Base-by-base conservation (phyloP, 495 filamentous ascomycete genomes). In the Hypoxylon lienhwacheense region DNA sequence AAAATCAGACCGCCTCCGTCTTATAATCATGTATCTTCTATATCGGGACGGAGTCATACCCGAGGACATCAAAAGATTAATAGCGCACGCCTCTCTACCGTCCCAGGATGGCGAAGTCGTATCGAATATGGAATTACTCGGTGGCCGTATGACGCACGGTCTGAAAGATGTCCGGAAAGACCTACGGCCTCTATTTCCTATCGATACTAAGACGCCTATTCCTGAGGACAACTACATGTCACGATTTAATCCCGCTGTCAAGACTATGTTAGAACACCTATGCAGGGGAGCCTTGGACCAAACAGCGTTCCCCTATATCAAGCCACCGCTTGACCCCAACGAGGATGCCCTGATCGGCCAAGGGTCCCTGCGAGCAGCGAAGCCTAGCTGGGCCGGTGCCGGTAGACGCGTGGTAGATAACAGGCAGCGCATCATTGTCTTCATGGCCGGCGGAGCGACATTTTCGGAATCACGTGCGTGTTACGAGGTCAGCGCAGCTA, bases 371-470 rank as follows among this genome's bases (percentile, higher is more conserved):
- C 89, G 88, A 54, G 89, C 90, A 20, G 81, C 80, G 15, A 95
- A 95, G 59, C 93, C 93, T 5, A 93, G 91, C 7, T 98, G 93
- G 93, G 93, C 93, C 5, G 87, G 87, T 40, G 86, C 88, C 8
- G 82, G 89, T 44, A 77, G 84, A 19, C 79, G 85, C 11, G 81
- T 82, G 7, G 81, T 86, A 14, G 91, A 96, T 61, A 90, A 88
- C 43, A 82, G 85, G 35, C 93, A 98, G 70, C 85, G 93, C 32
- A 82, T 97, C 35, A 87, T 98, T 51, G 86, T 97, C 36, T 97
- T 97, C 68, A 87, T 97, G 83, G 92, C 93, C 14, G 93, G 95
- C 26, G 93, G 93, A 31, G 95, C 95, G 5, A 98, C 91, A 2
- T 93, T 91, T 67, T 86, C 87, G 1, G 93, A 98, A 72, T 75